These are phyloP conservation scores for Colletotrichum orchidophilum DNA, from an alignment of 2,329 filamentous ascomycete genomes.

Conservation along the genomic window DNA sequence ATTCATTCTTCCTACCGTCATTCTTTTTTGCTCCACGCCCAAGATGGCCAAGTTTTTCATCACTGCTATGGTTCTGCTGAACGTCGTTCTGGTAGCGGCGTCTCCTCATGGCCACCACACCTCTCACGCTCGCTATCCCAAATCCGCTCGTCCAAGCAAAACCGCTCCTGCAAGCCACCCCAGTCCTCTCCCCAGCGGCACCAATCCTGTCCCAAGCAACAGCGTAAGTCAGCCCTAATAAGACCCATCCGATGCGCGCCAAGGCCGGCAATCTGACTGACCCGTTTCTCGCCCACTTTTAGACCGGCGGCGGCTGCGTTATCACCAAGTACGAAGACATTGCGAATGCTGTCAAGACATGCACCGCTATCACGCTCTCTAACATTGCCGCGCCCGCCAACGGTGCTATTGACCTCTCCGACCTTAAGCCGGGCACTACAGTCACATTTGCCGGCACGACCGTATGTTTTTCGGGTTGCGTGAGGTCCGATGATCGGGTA, in stretches of 20 bases:
- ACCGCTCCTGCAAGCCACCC: no score
- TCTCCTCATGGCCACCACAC: not conserved
- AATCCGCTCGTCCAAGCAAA: no score
- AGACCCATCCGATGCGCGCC: not conserved
- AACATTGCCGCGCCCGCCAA: constrained; percentile 22
- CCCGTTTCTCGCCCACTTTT: not conserved
- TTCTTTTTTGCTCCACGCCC: constrained; percentile 14
- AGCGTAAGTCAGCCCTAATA: constrained; percentile 7
- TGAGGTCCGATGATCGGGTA: no score
- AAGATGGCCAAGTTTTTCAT: constrained; percentile 22
- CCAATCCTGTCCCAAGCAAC: not conserved
- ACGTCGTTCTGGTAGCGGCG: constrained; percentile 20
- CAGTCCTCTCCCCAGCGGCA: no score
- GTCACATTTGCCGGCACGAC: constrained; percentile 29
- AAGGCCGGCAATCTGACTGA: not conserved
- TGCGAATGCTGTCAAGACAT: constrained; percentile 20
- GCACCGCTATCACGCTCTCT: constrained; percentile 24
- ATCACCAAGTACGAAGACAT: constrained; percentile 20
- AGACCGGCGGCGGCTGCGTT: constrained; percentile 15
- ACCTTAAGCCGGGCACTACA: constrained; percentile 12
- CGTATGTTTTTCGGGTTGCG: not conserved
- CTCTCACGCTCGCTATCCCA: not conserved
- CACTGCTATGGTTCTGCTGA: constrained; percentile 23
- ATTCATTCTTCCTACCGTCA: not conserved
- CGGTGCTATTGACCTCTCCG: constrained; percentile 21